A percentile compares a stretch with the other conserved stretches of the same genome.
Conservation (phyloP, 1,284 basidiomycete genomes). For the Ganoderma lucidum region DNA sequence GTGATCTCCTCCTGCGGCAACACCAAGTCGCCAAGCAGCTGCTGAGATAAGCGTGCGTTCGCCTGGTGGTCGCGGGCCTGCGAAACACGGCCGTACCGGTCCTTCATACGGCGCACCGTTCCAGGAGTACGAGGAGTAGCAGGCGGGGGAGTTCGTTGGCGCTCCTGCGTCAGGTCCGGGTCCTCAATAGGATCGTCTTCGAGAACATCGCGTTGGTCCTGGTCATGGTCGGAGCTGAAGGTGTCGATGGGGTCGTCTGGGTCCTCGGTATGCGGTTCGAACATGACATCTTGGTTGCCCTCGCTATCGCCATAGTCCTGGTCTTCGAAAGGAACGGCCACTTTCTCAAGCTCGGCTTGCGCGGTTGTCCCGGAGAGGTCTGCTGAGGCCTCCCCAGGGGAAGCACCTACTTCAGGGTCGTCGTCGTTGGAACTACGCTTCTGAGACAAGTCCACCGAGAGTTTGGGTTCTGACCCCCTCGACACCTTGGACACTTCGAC, state of each 20-base stretch:
- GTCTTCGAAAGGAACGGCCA: not conserved
- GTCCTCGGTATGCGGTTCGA: slow-evolving; percentile 24
- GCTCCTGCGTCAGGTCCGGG: slow-evolving; percentile 40
- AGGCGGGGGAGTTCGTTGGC: slow-evolving; percentile 30
- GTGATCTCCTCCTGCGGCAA: slow-evolving; percentile 12
- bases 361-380: slow-evolving; percentile 5
- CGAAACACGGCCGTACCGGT: slow-evolving; percentile 42
- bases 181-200: slow-evolving; percentile 33
- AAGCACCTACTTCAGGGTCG: not conserved
- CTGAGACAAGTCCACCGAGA: not conserved
- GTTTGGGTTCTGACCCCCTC: not conserved
- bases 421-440: slow-evolving; percentile 4
- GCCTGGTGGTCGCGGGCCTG: slow-evolving; percentile 11
- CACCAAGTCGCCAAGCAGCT: slow-evolving; percentile 9
- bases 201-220: slow-evolving; percentile 12
- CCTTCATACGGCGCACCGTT: slow-evolving; percentile 47
- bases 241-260: slow-evolving; percentile 35
- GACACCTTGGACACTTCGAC: not conserved
- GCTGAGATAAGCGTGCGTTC: slow-evolving; percentile 17
- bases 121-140: slow-evolving; percentile 39
- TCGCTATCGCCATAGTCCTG: not conserved
- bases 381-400: not conserved
- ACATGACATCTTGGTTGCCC: not conserved
- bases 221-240: slow-evolving; percentile 26
- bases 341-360: slow-evolving; percentile 8